Base-by-base conservation (phyloP, 1,284 basidiomycete species). In the Pascua sp. region DNA sequence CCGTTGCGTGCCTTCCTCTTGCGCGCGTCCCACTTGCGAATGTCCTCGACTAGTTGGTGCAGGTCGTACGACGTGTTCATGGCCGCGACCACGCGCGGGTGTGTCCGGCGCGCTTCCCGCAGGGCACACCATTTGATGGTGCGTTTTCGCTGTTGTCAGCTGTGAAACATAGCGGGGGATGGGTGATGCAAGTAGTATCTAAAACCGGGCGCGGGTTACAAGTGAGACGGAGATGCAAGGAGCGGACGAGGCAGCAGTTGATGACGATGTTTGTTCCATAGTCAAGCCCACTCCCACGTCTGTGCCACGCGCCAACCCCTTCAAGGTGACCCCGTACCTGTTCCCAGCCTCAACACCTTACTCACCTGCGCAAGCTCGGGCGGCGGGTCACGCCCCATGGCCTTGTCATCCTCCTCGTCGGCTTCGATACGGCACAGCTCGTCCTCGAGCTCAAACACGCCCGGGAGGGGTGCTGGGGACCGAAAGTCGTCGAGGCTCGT, bases 321-420 rank as follows among this genome's bases (percentile, higher is more conserved):
- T 32, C 7, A 4, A 10, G 48, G 13, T 16, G 12, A 7, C 24
- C 24, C 24, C 24, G 7, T 7, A 7, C 24, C 24, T 32, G 24
- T 32, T 32, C 24, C 24, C 24, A 32, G 24, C 24, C 24, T 32
- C 47, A 39, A 13, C 15, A 15, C 10, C 15, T n/a, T 1, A 61
- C 65, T 44, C 43, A 71, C 71, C 58, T 70, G 67, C 36, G 62
- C 57, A 44, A 66, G 60, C 38, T 67, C 64, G 2, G 63, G 55
- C 1, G 60, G 46, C 10, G 57, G 56, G 41, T 67, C 67, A 11
- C 51, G 62, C 5, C 71, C 71, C 68, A 73, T 70, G 3, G 69
- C 71, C 48, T 57, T 61, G 51, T 73, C 69, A 49, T 72, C 71
- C 55, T 70, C 71, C 45, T 70, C 69, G 17, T 70, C 71, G 55